Percentiles rank a stretch among this genome's conserved stretches.
Evolutionary conservation across 352 stramenopile genomes (phyloP).

Genomic region (Phytophthora brassicae): DNA sequence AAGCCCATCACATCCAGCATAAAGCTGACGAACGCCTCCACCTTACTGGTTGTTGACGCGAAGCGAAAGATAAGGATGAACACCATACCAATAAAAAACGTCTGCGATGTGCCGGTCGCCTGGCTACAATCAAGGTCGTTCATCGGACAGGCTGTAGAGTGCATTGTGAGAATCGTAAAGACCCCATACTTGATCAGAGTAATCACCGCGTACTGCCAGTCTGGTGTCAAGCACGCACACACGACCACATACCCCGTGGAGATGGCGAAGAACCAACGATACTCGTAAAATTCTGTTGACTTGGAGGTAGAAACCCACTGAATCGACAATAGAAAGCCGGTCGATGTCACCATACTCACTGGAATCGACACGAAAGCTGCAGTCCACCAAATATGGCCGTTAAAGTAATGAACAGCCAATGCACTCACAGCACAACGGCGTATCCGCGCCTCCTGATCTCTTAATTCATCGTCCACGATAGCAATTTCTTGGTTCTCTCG

Average conservation of each 20-base stretch:
- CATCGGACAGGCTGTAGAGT: slow-evolving; percentile 53
- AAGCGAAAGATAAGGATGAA: slow-evolving; percentile 49
- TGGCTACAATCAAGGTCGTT: slow-evolving; percentile 48
- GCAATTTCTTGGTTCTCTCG: slow-evolving; percentile 30
- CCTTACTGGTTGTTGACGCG: slow-evolving; percentile 19
- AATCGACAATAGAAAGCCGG: slow-evolving; percentile 30
- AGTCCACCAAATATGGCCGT: slow-evolving; percentile 43
- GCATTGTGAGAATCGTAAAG: slow-evolving; percentile 51
- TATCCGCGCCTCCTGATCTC: slow-evolving; percentile 27
- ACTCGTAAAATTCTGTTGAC: slow-evolving; percentile 52
- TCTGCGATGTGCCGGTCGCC: slow-evolving; percentile 30
- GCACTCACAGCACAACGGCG: slow-evolving; percentile 26
- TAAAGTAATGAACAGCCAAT: slow-evolving; percentile 22
- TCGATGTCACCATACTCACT: slow-evolving; percentile 28
- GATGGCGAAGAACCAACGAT: slow-evolving; percentile 41
- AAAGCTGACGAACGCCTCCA: slow-evolving; percentile 43
- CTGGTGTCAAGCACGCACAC: slow-evolving; percentile 47
- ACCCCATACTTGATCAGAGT: slow-evolving; percentile 40
- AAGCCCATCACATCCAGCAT: slow-evolving; percentile 55
- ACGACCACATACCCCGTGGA: slow-evolving; percentile 39
- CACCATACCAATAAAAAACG: slow-evolving; percentile 39
- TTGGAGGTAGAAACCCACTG: slow-evolving; percentile 37
- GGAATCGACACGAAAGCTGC: slow-evolving; percentile 35
- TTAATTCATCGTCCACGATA: slow-evolving; percentile 29
- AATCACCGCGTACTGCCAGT: slow-evolving; percentile 49